These are phyloP conservation scores for Acmispon strigosus DNA, from an alignment of 306 rosid species.

Conservation along the genomic window DNA sequence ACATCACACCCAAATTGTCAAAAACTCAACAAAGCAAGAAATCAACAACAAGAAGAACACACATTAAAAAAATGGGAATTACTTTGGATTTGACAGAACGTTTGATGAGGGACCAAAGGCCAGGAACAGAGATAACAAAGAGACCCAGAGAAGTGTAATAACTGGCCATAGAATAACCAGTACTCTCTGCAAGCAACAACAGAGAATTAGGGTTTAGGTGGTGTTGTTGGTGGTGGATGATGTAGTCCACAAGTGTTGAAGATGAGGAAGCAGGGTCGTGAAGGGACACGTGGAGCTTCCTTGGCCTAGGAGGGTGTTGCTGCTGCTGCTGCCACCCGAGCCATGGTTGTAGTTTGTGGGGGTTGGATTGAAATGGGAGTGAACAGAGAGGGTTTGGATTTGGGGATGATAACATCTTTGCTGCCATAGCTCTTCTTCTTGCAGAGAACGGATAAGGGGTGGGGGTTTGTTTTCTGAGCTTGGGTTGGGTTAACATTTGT, in stretches of 20 bases:
- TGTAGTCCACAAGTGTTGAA: constrained; percentile 19
- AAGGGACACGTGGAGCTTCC: constrained; percentile 38
- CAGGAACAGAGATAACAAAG: constrained; percentile 90
- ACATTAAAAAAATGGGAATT: not conserved
- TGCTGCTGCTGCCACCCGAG: constrained; percentile 10
- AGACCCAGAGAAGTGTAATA: constrained; percentile 94
- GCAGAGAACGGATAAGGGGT: not conserved
- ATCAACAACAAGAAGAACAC: not conserved
- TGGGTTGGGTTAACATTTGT: not conserved
- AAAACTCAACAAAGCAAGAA: not conserved
- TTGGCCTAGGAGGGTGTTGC: constrained; percentile 9
- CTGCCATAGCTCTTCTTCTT: constrained; percentile 22
- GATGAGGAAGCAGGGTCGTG: constrained; percentile 32
- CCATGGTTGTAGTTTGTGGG: constrained; percentile 19
- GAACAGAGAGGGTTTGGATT: constrained; percentile 15
- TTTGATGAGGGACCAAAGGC: constrained; percentile 96
- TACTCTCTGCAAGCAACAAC: constrained; percentile 34
- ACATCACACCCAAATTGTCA: not conserved
- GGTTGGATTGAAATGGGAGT: constrained; percentile 10
- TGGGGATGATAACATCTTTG: constrained; percentile 25
- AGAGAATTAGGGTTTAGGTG: constrained; percentile 33
- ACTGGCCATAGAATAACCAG: constrained; percentile 77
- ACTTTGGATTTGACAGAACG: constrained; percentile 96
- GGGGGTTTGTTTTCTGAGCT: not conserved
- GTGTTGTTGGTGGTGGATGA: constrained; percentile 30